Conservation (phyloP, 2,329 filamentous ascomycete genomes). For the Raffaelea arxii region DNA sequence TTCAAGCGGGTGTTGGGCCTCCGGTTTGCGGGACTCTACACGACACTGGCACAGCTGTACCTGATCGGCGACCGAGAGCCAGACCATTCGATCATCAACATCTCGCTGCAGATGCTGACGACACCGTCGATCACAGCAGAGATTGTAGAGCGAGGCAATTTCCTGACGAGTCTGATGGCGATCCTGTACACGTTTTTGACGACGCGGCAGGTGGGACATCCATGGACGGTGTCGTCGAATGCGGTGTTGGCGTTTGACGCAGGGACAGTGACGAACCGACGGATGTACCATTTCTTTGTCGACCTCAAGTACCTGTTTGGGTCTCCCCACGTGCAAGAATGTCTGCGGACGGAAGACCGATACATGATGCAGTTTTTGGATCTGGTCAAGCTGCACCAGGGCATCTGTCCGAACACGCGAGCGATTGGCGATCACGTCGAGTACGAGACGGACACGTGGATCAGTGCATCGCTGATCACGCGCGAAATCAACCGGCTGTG, state of each 20-base stretch:
- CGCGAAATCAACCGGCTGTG: constrained; percentile 91
- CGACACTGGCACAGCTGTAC: constrained; percentile 85
- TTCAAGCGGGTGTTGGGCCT: constrained; percentile 92
- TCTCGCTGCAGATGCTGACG: constrained; percentile 92
- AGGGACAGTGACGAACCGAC: constrained; percentile 85
- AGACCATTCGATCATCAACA: constrained; percentile 96
- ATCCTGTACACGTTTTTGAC: constrained; percentile 97
- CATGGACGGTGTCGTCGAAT: constrained; percentile 75
- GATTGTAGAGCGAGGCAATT: constrained; percentile 90
- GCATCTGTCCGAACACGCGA: constrained; percentile 88
- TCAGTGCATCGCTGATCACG: constrained; percentile 87
- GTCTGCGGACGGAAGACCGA: constrained; percentile 70
- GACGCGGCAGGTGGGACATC: constrained; percentile 88
- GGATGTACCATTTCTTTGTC: constrained; percentile 96
- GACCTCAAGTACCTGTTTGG: constrained; percentile 87
- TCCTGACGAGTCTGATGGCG: constrained; percentile 87
- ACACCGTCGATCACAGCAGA: constrained; percentile 91
- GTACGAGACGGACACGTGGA: constrained; percentile 97
- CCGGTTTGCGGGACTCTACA: constrained; percentile 92
- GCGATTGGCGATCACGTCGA: constrained; percentile 94
- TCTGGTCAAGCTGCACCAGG: constrained; percentile 89
- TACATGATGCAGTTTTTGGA: constrained; percentile 94
- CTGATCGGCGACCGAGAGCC: constrained; percentile 93
- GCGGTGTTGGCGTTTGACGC: constrained; percentile 88
- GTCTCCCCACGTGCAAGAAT: constrained; percentile 78